Evolutionary conservation across 352 stramenopile genomes (phyloP), one percentile per base, ranked within the genome.

Genomic region (Stramenopiles sp.): DNA sequence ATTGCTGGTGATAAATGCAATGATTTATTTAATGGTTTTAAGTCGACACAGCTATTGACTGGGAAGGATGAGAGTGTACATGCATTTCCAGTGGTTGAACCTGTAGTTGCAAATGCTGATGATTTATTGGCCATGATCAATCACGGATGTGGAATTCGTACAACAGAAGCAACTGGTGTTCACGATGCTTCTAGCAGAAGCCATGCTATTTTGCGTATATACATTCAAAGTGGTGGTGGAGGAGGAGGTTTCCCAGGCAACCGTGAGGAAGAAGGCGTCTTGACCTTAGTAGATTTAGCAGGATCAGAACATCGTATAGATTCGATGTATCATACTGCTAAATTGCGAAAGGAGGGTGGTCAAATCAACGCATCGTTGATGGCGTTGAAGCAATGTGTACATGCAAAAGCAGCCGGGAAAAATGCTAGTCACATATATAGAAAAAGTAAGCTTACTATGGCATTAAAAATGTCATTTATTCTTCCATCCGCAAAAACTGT

Each of bases 381-480:
- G 63, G 78, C 83, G 27, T 53, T 87, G 23, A 87, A 87, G 73
- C 80, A 84, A 74, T 86, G 83, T 74, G 82, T 85, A 30, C 78
- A 83, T 43, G 83, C 81, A 30, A 80, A 80, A 63, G 29, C 29
- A 63, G 6, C 30, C 32, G 84, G 89, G 43, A 86, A 90, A 79
- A 85, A 33, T 23, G 86, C 83, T 0, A 85, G 84, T 0, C 89
- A 86, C 63, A 85, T 93, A 23, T 92, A 91, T 79, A 84, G 88
- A 0, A 81, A 85, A 7, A 91, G 85, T 73, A 87, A 86, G 32
- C 82, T 94, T 27, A 93, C 89, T 0, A 87, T 86, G 1, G 87
- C 93, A 23, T 81, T 94, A 32, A 90, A 91, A 78, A 83, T 84
- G 78, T 92, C 87, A 32, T 79, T 91, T 0, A 90, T 86, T 87